phyloP scores from a whole-genome alignment of 345 rosid genomes.

The Lumnitzera littorea region DNA sequence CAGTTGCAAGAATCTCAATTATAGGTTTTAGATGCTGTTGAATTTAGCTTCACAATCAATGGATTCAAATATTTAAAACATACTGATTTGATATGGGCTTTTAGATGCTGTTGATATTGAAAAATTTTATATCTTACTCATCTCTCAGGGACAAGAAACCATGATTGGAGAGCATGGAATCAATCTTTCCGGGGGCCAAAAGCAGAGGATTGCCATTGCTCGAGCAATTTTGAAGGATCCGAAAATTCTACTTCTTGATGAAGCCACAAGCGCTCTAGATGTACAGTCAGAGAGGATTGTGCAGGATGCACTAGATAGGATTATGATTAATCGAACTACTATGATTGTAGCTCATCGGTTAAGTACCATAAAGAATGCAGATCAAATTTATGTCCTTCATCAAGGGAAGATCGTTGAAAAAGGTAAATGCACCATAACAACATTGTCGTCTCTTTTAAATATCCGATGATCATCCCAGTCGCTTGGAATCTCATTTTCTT shows the following conservation, averaged over 20 bases:
- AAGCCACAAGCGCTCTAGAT: constrained; percentile 41
- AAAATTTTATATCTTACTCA: background rate
- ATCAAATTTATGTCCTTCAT: constrained; percentile 28
- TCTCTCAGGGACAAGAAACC: constrained; percentile 30
- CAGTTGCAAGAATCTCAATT: no score
- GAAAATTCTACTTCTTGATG: constrained; percentile 33
- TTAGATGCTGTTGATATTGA: no score
- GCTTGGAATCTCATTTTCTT: no score
- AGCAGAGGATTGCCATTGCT: constrained; percentile 40
- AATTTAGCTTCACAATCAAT: no score
- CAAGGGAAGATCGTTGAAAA: constrained; percentile 31
- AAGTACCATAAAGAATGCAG: constrained; percentile 30
- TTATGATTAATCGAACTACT: constrained; percentile 31
- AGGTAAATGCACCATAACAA: constrained; percentile 15
- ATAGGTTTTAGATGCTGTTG: no score
- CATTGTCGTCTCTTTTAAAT: no score
- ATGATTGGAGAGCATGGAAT: constrained; percentile 50
- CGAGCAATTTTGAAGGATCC: constrained; percentile 35
- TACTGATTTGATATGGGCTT: no score
- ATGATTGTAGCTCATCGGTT: constrained; percentile 33
- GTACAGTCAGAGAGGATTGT: constrained; percentile 36
- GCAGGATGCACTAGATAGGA: constrained; percentile 36
- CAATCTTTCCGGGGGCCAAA: constrained; percentile 47
- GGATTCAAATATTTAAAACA: no score
- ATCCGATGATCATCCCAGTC: no score